Percentiles rank a stretch among this genome's conserved stretches.
Evolutionary conservation across 805 yeast species (phyloP).

Genomic region (Debaryomyces hansenii): DNA sequence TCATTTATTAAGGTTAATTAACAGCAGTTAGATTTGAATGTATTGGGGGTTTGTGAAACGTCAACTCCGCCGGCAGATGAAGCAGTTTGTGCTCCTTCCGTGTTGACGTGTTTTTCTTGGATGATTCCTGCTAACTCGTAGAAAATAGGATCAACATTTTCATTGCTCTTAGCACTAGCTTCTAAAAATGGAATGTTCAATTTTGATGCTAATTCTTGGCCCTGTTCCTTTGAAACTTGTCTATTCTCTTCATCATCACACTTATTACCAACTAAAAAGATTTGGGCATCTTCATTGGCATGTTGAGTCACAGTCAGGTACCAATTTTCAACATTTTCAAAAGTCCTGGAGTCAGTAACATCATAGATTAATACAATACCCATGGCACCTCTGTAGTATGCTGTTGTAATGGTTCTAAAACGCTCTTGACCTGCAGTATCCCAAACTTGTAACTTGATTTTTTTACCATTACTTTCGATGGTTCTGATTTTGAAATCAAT

Average conservation of each 20-base stretch:
- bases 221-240: constrained; percentile 87
- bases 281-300: constrained; percentile 93
- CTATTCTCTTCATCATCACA: constrained; percentile 87
- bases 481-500: constrained; percentile 98
- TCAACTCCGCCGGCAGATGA: constrained; percentile 33
- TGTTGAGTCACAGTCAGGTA: constrained; percentile 93
- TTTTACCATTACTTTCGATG: constrained; percentile 88
- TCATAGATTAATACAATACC: constrained; percentile 84
- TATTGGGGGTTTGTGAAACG: constrained; percentile 30
- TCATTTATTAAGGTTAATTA: constrained; percentile 9
- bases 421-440: constrained; percentile 98
- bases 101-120: constrained; percentile 68
- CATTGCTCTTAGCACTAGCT: constrained; percentile 93
- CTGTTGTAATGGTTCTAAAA: constrained; percentile 92
- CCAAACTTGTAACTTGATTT: constrained; percentile 93
- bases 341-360: constrained; percentile 86
- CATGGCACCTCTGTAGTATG: constrained; percentile 87
- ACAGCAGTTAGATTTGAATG: constrained; percentile 40
- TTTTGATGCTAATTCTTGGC: constrained; percentile 82
- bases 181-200: constrained; percentile 90
- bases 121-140: constrained; percentile 84
- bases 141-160: constrained; percentile 89
- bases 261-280: constrained; percentile 93
- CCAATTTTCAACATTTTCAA: constrained; percentile 93
- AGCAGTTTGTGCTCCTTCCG: constrained; percentile 30